Conservation (phyloP, 179 eudicot genomes). For the Gypsophila paniculata region DNA sequence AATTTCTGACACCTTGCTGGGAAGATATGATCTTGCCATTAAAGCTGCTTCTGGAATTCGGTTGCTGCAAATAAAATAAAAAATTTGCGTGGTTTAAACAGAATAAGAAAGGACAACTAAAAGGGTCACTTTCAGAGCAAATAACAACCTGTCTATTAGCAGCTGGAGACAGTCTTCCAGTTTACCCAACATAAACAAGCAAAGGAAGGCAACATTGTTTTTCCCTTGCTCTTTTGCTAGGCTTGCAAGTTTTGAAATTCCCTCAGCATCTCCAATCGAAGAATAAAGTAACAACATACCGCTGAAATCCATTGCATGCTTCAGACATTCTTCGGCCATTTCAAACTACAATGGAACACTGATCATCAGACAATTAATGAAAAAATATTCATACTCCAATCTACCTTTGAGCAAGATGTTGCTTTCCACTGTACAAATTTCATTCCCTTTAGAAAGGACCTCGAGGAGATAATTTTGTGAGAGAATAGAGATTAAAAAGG, state of each 20-base stretch:
- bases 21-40: slow-evolving; percentile 97
- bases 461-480: no score
- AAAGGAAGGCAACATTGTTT: slow-evolving; percentile 92
- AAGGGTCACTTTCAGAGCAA: no score
- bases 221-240: slow-evolving; percentile 81
- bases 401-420: background rate
- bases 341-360: slow-evolving; percentile 56
- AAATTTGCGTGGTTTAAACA: no score
- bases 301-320: slow-evolving; percentile 88
- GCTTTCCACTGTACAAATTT: no score
- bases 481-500: no score
- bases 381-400: background rate
- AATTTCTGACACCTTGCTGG: slow-evolving; percentile 93
- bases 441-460: no score
- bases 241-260: slow-evolving; percentile 67
- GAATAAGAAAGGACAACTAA: no score
- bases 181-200: slow-evolving; percentile 86
- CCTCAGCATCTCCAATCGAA: slow-evolving; percentile 95
- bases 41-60: slow-evolving; percentile 99
- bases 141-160: slow-evolving; percentile 64
- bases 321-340: slow-evolving; percentile 88
- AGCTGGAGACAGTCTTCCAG: slow-evolving; percentile 91
- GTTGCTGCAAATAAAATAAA: slow-evolving; percentile 54
- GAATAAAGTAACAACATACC: slow-evolving; percentile 93
- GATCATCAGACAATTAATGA: background rate